A percentile compares a stretch with the other conserved stretches of the same genome.
These are phyloP conservation scores for Coprinopsis marcescibilis DNA, from an alignment of 768 basidiomycete genomes.

Conservation along the genomic window DNA sequence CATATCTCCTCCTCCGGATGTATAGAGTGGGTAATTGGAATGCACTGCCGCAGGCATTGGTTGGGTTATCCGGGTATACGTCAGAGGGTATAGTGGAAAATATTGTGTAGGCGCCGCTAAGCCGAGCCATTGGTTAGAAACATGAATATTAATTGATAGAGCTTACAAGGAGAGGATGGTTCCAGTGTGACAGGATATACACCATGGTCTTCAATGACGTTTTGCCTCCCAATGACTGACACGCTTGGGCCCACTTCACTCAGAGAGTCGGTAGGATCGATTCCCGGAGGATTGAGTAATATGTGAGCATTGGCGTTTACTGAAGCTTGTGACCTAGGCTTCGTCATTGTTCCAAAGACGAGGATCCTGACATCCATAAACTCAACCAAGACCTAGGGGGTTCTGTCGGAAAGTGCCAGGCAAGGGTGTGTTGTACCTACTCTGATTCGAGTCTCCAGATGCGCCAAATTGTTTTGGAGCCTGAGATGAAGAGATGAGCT, in stretches of 20 bases:
- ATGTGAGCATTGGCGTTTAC: slow-evolving; percentile 65
- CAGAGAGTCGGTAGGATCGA: slow-evolving; percentile 27
- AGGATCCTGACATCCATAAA: slow-evolving; percentile 69
- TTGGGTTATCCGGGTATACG: slow-evolving; percentile 40
- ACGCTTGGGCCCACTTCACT: not conserved
- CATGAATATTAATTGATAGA: slow-evolving; percentile 1
- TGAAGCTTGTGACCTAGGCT: slow-evolving; percentile 47
- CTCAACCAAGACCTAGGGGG: slow-evolving; percentile 56
- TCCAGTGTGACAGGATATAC: slow-evolving; percentile 34
- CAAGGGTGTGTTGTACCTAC: slow-evolving; percentile 33
- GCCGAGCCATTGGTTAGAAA: not conserved
- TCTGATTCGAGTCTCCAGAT: slow-evolving; percentile 60
- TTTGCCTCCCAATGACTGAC: slow-evolving; percentile 10
- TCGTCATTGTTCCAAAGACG: slow-evolving; percentile 60
- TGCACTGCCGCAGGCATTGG: slow-evolving; percentile 55
- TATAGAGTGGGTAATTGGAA: slow-evolving; percentile 66
- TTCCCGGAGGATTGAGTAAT: slow-evolving; percentile 66
- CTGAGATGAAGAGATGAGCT: slow-evolving; percentile 27
- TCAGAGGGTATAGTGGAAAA: slow-evolving; percentile 21
- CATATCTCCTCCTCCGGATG: slow-evolving; percentile 61
- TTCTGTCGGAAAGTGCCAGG: not conserved
- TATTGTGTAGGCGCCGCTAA: slow-evolving; percentile 19
- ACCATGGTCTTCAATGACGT: slow-evolving; percentile 35
- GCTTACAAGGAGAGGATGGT: slow-evolving; percentile 5
- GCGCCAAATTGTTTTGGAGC: slow-evolving; percentile 60